Percentiles rank a stretch among this genome's conserved stretches.
phyloP scores from a whole-genome alignment of 2,329 filamentous ascomycete genomes.

The Beauveria sp. region DNA sequence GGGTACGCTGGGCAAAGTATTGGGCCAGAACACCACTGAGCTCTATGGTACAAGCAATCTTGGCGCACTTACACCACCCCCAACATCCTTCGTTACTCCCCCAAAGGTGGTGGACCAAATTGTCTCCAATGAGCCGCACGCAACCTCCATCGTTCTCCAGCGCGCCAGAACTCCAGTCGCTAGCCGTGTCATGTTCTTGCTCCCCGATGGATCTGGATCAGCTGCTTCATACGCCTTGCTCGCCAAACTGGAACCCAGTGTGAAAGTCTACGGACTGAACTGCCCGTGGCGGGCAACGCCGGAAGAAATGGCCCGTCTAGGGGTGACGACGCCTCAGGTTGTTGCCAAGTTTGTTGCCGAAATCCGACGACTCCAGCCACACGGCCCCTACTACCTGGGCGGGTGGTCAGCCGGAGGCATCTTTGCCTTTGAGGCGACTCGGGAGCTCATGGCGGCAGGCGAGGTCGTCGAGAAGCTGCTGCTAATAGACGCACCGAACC shows the following conservation, averaged over 20 bases:
- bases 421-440: too few relatives aligned
- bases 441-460: conserved; percentile 49
- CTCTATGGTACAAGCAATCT: not conserved
- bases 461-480: conserved; percentile 53
- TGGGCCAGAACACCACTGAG: not conserved
- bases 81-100: not conserved
- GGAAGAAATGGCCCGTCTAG: conserved; percentile 38
- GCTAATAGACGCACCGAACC: conserved; percentile 60
- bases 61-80: not conserved
- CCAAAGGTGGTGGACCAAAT: not conserved
- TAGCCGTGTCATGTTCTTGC: conserved; percentile 16
- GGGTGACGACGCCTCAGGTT: conserved; percentile 15
- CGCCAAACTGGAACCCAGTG: not conserved
- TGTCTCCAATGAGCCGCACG: conserved; percentile 10
- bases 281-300: conserved; percentile 33
- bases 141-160: conserved; percentile 19
- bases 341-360: conserved; percentile 3
- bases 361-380: too few relatives aligned
- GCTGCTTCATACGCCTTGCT: conserved; percentile 20
- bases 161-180: not conserved
- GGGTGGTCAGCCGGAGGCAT: too few relatives aligned
- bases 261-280: conserved; percentile 13
- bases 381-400: too few relatives aligned
- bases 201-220: conserved; percentile 24
- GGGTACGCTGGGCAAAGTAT: not conserved